Base-by-base conservation (phyloP, 208 protist genomes). In the Leishmania arabica region DNA sequence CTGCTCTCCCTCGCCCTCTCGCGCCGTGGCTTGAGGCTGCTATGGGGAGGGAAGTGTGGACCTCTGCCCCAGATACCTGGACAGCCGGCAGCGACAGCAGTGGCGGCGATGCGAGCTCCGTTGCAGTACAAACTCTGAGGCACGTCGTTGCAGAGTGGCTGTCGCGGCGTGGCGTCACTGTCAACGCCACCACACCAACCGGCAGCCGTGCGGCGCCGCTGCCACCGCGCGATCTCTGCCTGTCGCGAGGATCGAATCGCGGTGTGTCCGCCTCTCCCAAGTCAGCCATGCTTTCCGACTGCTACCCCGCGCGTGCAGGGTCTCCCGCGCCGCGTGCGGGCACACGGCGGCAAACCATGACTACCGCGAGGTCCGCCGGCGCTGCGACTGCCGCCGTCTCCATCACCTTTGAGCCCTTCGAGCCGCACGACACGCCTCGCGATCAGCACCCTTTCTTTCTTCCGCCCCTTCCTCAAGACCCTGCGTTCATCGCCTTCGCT, bases 381-480 rank as follows among this genome's bases (percentile, higher is more conserved):
- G 45, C 53, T 13, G 54, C 72, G 7, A 37, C 70, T 56, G 73
- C 58, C 47, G 45, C 58, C 54, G 56, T 62, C 11, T 71, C 75
- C 51, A 45, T 34, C 49, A 60, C 75, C n/a, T 93, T 95, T 64
- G 80, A 85, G 24, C 83, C 92, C 17, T 89, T 81, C 45, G 81
- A 86, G 19, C 79, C 88, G 21, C 90, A 88, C 56, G 77, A 84
- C 56, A 80, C 77, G 27, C 79, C 73, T 7, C 87, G 84, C 13
- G 72, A 40, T n/a, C 60, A 84, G 60, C 90, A 93, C 49, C 80
- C 81, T 8, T 91, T 95, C 47, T 45, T 31, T 6, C 86, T 95
- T 24, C 84, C 92, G 19, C 90, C 92, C 24, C 78, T 95, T 6
- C 88, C 88, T n/a, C 84, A 83, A 17, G 92, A 95, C 70, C 83